Evolutionary conservation across 1,284 basidiomycete genomes (phyloP).

Genomic region (Takashimella koratensis): DNA sequence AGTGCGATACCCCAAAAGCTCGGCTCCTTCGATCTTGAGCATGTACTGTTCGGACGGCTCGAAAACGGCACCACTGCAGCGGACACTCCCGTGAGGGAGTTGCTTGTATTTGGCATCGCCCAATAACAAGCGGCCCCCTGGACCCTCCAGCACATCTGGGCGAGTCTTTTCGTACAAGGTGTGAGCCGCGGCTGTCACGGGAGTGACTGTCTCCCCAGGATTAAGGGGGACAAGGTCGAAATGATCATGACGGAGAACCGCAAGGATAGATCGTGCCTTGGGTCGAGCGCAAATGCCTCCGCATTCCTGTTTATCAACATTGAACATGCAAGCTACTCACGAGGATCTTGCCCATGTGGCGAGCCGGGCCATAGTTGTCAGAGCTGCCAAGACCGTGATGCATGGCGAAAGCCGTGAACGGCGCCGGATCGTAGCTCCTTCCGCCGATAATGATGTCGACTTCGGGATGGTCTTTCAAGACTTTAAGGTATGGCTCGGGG

Average conservation of each 20-base stretch:
- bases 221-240: constrained; percentile 7
- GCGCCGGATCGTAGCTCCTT: constrained; percentile 8
- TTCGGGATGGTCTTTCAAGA: constrained; percentile 1
- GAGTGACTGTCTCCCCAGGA: not conserved
- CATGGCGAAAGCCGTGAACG: constrained; percentile 2
- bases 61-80: constrained; percentile 3
- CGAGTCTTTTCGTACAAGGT: constrained; percentile 11
- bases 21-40: constrained; percentile 8
- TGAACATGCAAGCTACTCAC: not conserved
- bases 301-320: constrained; percentile 4
- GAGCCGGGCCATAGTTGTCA: not conserved
- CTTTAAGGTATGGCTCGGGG: constrained; percentile 8
- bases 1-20: constrained; percentile 3
- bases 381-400: not conserved
- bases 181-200: constrained; percentile 9
- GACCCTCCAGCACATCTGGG: constrained; percentile 8
- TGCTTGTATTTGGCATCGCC: not conserved
- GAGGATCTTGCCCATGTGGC: constrained; percentile 14
- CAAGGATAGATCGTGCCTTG: constrained; percentile 7
- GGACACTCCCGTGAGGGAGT: constrained; percentile 1
- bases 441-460: constrained; percentile 6
- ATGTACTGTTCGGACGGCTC: not conserved
- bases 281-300: constrained; percentile 10
- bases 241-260: constrained; percentile 2
- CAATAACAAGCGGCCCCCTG: constrained; percentile 6